These are phyloP conservation scores for Solanum acaule DNA, from an alignment of 257 asterid genomes.

Conservation along the genomic window DNA sequence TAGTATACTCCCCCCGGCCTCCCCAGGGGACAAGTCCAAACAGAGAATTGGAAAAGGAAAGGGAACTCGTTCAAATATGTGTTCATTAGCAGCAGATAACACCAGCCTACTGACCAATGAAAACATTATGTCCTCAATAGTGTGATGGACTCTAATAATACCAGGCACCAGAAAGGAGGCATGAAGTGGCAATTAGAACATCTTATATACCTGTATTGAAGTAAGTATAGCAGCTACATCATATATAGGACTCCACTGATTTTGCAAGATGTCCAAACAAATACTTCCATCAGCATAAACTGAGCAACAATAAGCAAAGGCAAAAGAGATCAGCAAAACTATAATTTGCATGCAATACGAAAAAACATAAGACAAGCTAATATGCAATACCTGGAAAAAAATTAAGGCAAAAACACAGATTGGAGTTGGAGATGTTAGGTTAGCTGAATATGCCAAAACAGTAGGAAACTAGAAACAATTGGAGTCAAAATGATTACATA, in stretches of 20 bases:
- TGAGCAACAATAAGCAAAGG: conserved; percentile 8
- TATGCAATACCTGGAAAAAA: neutral
- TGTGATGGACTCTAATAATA: neutral
- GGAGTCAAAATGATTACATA: neutral
- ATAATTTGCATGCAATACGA: neutral
- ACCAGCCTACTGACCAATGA: neutral
- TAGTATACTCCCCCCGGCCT: neutral
- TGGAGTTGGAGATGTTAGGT: neutral
- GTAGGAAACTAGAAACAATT: neutral
- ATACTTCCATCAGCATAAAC: conserved; percentile 90
- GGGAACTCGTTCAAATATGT: neutral
- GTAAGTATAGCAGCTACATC: conserved; percentile 89
- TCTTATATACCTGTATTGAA: conserved; percentile 58
- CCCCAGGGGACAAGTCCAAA: neutral
- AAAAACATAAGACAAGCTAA: neutral
- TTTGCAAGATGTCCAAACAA: conserved; percentile 82
- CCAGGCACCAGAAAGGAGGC: neutral
- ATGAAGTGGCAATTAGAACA: neutral
- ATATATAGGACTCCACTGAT: conserved; percentile 83
- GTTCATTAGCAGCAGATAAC: neutral
- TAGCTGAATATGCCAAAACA: neutral
- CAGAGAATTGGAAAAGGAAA: neutral
- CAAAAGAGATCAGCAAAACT: neutral
- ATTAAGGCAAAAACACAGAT: neutral
- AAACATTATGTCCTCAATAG: neutral